phyloP scores from a whole-genome alignment of 176 grass and related monocot genomes.

The Aegilops longissima region DNA sequence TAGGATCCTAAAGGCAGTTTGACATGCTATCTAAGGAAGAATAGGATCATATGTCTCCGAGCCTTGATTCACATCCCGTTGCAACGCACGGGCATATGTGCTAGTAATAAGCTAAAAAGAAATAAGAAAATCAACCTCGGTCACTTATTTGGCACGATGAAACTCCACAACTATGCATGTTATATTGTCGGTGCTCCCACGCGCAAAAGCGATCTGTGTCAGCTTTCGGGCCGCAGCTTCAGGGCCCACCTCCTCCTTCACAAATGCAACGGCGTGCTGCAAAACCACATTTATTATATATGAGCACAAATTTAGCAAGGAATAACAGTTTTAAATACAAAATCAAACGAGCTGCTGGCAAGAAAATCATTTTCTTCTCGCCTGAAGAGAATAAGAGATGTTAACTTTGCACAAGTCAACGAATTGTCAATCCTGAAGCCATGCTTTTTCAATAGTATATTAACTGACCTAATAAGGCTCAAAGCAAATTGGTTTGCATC shows the following conservation, averaged over 20 bases:
- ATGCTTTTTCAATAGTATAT: neutral
- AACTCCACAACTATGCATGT: slow-evolving; percentile 85
- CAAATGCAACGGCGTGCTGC: slow-evolving; percentile 70
- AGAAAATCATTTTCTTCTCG: neutral
- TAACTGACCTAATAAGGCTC: neutral
- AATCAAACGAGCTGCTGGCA: neutral
- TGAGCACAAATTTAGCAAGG: neutral
- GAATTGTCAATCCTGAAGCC: neutral
- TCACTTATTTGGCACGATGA: slow-evolving; percentile 45
- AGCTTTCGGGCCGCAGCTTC: slow-evolving; percentile 77
- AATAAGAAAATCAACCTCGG: slow-evolving; percentile 46
- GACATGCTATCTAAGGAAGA: too few species aligned
- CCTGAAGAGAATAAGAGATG: slow-evolving; percentile 3
- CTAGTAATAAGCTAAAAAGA: slow-evolving; percentile 28
- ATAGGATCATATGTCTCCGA: too few species aligned
- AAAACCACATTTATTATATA: slow-evolving; percentile 19
- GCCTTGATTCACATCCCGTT: too few species aligned
- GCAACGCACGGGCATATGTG: too few species aligned
- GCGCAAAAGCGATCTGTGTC: slow-evolving; percentile 58
- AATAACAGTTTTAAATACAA: neutral
- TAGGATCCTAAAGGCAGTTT: too few species aligned
- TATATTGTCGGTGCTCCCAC: slow-evolving; percentile 75
- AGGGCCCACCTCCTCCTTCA: slow-evolving; percentile 55
- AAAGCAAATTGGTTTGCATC: neutral
- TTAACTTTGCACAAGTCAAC: neutral